Evolutionary conservation across 805 yeast species (phyloP), one percentile per base, ranked within the genome.

Genomic region (Candida multigemmis): DNA sequence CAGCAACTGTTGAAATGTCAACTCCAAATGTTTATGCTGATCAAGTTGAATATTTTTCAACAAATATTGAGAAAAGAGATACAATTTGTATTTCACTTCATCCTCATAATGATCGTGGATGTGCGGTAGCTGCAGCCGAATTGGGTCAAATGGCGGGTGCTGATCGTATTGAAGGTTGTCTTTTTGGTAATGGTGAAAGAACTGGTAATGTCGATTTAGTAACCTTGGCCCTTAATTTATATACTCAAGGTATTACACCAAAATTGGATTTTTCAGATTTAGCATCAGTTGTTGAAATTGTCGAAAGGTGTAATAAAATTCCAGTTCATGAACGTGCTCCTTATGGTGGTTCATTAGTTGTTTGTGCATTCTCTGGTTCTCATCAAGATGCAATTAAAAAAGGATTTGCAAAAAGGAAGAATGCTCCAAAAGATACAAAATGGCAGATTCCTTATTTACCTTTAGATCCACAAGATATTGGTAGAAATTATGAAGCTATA

Each of bases 61-160:
- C 65, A 27, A 67, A 77, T 44, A 78, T 79, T 29, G 48, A 73
- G 27, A 83, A 79, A 46, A 69, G 87, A 51, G 85, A 78, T 45
- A 77, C 75, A 42, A 71, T 77, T 22, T 59, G 75, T 35, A 71
- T 79, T 32, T 77, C 86, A 13, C 67, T 78, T 10, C 89, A 79
- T 46, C 71, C 81, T 35, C 89, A 79, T 54, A 79, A 79, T 44
- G 89, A 79, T 49, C 68, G 89, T 54, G 89, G 89, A 12, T 77
- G 84, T 49, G 86, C 84, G 46, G 86, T 79, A 30, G 89, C 89
- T 23, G 89, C 89, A 14, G 65, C 84, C 24, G 89, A 79, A 51
- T 60, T 79, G 34, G 87, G 85, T 42, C 41, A 76, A 17, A 56
- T 79, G 44, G 89, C 86, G n/a, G 89, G 89, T 46, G 89, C 82